phyloP scores from a whole-genome alignment of 148 eudicot genomes.

The Diospyros kaki region DNA sequence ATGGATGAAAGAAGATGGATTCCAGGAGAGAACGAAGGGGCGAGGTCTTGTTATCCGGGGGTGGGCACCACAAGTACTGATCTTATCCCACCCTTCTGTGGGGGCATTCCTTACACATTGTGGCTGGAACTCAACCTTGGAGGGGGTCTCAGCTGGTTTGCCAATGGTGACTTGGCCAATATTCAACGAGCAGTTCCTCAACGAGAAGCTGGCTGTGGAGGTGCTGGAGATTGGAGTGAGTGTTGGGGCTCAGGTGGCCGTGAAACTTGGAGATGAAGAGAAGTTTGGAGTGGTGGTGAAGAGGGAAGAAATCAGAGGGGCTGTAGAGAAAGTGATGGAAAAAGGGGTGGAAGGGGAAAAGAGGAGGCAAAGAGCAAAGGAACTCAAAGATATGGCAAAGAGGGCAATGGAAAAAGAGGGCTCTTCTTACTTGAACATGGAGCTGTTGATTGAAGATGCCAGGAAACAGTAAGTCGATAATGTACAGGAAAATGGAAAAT shows the following conservation, averaged over 20 bases:
- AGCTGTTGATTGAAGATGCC: no score
- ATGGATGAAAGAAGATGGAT: conserved; percentile 25
- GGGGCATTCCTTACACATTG: conserved; percentile 40
- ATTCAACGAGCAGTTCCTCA: conserved; percentile 47
- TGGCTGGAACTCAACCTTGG: conserved; percentile 3
- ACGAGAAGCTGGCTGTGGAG: conserved; percentile 41
- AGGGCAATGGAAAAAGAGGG: no score
- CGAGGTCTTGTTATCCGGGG: conserved; percentile 35
- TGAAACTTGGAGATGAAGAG: no score
- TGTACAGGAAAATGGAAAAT: no score
- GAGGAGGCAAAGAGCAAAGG: no score
- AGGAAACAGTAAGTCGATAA: no score
- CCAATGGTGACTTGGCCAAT: conserved; percentile 52
- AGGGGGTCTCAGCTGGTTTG: conserved; percentile 35
- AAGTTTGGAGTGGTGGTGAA: no score
- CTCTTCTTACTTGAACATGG: no score
- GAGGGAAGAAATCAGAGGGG: no score
- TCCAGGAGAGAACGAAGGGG: conserved; percentile 26
- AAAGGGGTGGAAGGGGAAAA: no score
- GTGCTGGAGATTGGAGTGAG: conserved; percentile 30
- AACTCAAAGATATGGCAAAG: no score
- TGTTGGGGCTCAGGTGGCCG: conserved; percentile 24
- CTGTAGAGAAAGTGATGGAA: no score
- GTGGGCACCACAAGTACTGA: conserved; percentile 48
- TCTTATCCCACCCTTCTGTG: conserved; percentile 30